Evolutionary conservation across 2,329 filamentous ascomycete genomes (phyloP).

Genomic region (Thyridium curvatum): DNA sequence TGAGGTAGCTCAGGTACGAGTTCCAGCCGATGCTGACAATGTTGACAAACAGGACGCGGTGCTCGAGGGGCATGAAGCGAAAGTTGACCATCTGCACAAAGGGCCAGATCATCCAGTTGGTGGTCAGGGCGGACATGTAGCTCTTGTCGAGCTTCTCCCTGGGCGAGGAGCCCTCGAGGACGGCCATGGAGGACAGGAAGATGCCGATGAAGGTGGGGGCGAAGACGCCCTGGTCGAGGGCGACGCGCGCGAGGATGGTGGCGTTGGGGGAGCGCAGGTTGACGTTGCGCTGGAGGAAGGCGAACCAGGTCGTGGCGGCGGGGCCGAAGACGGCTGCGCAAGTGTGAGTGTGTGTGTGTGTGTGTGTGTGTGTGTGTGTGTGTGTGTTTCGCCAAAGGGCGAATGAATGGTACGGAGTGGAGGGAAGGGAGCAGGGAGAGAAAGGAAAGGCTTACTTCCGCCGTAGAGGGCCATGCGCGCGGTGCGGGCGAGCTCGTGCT

Average conservation of each 20-base stretch:
- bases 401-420: conserved; percentile 2
- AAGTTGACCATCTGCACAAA: conserved; percentile 83
- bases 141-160: conserved; percentile 64
- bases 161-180: conserved; percentile 60
- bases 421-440: background rate
- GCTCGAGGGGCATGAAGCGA: conserved; percentile 74
- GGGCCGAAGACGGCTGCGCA: conserved; percentile 72
- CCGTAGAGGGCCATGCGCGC: conserved; percentile 77
- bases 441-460: conserved; percentile 48
- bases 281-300: conserved; percentile 67
- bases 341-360: background rate
- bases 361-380: background rate
- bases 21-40: conserved; percentile 66
- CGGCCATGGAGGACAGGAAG: conserved; percentile 81
- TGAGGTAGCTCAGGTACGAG: conserved; percentile 57
- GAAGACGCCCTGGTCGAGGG: conserved; percentile 75
- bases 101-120: conserved; percentile 89
- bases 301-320: conserved; percentile 81
- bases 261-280: conserved; percentile 55
- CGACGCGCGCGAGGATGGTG: conserved; percentile 73
- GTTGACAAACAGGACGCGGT: conserved; percentile 83
- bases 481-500: conserved; percentile 69
- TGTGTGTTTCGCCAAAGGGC: background rate
- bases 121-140: conserved; percentile 65
- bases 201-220: conserved; percentile 75